Percentiles rank a stretch among this genome's conserved stretches.
phyloP scores from a whole-genome alignment of 345 rosid genomes.

The Lumnitzera littorea region DNA sequence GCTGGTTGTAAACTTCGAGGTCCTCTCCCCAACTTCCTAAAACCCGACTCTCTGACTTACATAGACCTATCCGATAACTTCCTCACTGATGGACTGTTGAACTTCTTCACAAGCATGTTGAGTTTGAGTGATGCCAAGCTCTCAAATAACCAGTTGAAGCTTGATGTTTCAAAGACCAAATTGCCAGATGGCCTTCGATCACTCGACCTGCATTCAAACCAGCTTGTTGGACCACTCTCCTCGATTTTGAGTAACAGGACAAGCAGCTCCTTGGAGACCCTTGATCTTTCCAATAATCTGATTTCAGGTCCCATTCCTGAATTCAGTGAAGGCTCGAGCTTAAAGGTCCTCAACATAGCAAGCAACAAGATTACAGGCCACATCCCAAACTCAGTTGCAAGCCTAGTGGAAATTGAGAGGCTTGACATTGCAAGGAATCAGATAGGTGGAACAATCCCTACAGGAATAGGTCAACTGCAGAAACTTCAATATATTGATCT shows the following conservation, averaged over 20 bases:
- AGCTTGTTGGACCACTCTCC: slow-evolving; percentile 55
- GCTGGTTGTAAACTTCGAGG: slow-evolving; percentile 84
- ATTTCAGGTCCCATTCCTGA: slow-evolving; percentile 69
- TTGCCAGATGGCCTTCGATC: slow-evolving; percentile 54
- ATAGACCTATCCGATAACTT: slow-evolving; percentile 72
- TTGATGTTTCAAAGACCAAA: slow-evolving; percentile 46
- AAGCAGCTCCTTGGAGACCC: slow-evolving; percentile 55
- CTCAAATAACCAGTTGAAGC: slow-evolving; percentile 63
- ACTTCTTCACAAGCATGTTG: slow-evolving; percentile 48
- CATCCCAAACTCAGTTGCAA: slow-evolving; percentile 72
- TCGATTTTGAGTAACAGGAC: slow-evolving; percentile 63
- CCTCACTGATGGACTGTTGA: slow-evolving; percentile 48
- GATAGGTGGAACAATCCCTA: slow-evolving; percentile 62
- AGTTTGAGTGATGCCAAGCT: slow-evolving; percentile 62
- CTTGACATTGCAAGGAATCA: slow-evolving; percentile 72
- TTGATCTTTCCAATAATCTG: slow-evolving; percentile 58
- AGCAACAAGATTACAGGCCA: slow-evolving; percentile 71
- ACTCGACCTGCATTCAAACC: slow-evolving; percentile 65
- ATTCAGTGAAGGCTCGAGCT: slow-evolving; percentile 45
- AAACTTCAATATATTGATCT: slow-evolving; percentile 77
- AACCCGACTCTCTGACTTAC: slow-evolving; percentile 48
- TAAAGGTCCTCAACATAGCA: slow-evolving; percentile 63
- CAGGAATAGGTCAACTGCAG: slow-evolving; percentile 40
- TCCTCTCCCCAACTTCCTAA: slow-evolving; percentile 51
- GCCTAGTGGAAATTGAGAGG: slow-evolving; percentile 51